Evolutionary conservation across 2,329 filamentous ascomycete genomes (phyloP).

Genomic region (Aspergillus quadrilineatus): DNA sequence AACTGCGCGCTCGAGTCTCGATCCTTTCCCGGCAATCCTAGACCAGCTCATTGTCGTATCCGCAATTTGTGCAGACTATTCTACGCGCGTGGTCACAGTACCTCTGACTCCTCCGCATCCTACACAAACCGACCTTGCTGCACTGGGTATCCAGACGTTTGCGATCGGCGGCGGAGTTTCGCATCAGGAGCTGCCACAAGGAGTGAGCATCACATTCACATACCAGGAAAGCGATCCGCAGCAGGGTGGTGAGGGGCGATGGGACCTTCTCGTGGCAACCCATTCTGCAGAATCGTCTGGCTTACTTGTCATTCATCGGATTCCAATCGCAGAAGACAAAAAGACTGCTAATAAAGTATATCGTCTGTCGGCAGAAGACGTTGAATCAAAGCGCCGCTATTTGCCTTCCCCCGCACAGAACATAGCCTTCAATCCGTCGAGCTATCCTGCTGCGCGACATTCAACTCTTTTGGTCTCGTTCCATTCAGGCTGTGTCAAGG

Average conservation of each 20-base stretch:
- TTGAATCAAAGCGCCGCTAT: constrained; percentile 48
- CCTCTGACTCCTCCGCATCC: constrained; percentile 55
- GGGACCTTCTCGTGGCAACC: constrained; percentile 49
- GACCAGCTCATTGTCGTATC: constrained; percentile 54
- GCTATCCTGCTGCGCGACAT: constrained; percentile 54
- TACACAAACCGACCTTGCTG: constrained; percentile 32
- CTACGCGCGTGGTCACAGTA: constrained; percentile 55
- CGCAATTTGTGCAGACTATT: constrained; percentile 57
- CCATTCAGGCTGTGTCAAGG: constrained; percentile 54
- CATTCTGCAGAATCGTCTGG: constrained; percentile 47
- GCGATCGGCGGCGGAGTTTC: constrained; percentile 48
- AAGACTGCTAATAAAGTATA: constrained; percentile 19
- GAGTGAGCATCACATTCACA: constrained; percentile 56
- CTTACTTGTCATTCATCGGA: constrained; percentile 45
- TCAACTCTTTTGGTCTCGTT: constrained; percentile 57
- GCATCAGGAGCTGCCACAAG: constrained; percentile 52
- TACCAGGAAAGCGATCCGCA: constrained; percentile 34
- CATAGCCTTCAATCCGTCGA: constrained; percentile 55
- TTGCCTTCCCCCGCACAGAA: constrained; percentile 52
- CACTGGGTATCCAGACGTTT: constrained; percentile 48
- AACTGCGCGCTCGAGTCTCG: constrained; percentile 37
- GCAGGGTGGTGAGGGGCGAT: constrained; percentile 28
- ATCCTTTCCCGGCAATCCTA: constrained; percentile 49
- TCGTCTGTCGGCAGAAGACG: constrained; percentile 35
- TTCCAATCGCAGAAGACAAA: constrained; percentile 36